Base-by-base conservation (phyloP, 2,329 filamentous ascomycete genomes). In the Aspergillus piperis region DNA sequence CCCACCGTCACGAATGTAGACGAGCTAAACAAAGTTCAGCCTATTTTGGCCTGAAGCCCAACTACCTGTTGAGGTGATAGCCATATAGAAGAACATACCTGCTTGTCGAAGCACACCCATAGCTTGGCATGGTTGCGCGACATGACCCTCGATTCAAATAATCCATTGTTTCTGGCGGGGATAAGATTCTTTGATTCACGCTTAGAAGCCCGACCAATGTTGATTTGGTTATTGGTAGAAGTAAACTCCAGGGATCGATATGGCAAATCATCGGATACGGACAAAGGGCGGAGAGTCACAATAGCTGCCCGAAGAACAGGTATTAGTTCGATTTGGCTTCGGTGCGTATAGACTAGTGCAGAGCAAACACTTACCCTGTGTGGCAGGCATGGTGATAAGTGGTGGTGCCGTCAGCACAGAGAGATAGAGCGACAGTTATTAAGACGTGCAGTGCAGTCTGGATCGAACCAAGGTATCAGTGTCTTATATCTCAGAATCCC, bases 1-100 rank as follows among this genome's bases (percentile, higher is more conserved):
- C 36, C 79, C 80, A 17, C 77, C 75, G 67, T 89, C 86, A 60
- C 73, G 76, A 61, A 89, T 76, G 54, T 76, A 81, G 49, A 86
- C 72, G 50, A 68, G 61, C 77, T 78, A 60, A 27, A 56, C 49
- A 8, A 49, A 8, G 3, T 10, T 41, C 51, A 23, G 36, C 8
- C 8, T 17, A 2, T 21, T 15, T 58, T 32, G 59, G 55, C 21
- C 13, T 41, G 30, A 17, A 3, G 15, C 36, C 6, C 30, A 39
- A 21, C 4, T 21, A 13, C 17, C 5, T 11, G 15, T 17, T 30
- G 4, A 19, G 8, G 19, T 17, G 8, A 32, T 8, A 17, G 10
- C 4, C 15, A 30, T 13, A 17, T 21, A 27, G 21, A 19, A 8
- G 4, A 7, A 51, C 63, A 47, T 64, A 77, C 76, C 64, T 73